Percentiles rank a stretch among this genome's conserved stretches.
phyloP scores from a whole-genome alignment of 345 rosid genomes.

The Acer yangbiense region DNA sequence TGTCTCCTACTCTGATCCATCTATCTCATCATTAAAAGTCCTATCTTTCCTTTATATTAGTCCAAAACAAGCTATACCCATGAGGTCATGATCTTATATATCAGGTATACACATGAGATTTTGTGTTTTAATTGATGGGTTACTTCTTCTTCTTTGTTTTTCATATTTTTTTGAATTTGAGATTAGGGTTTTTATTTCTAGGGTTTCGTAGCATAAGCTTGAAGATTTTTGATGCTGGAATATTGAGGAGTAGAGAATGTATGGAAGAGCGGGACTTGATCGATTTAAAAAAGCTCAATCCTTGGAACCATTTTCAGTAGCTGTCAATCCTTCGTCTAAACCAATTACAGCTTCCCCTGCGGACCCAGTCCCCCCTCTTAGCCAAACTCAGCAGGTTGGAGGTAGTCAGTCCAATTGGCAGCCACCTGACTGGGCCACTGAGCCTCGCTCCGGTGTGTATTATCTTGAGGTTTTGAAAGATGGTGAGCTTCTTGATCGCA shows the following conservation, averaged over 20 bases:
- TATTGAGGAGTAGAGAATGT: constrained; percentile 51
- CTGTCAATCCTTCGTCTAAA: constrained; percentile 46
- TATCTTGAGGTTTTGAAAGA: constrained; percentile 89
- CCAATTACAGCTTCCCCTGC: constrained; percentile 26
- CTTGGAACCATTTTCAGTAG: constrained; percentile 79
- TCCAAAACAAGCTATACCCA: neutral
- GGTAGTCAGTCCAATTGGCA: constrained; percentile 89
- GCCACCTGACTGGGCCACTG: constrained; percentile 95
- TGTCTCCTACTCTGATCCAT: neutral
- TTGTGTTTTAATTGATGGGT: neutral
- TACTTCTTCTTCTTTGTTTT: neutral
- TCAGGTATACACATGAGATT: neutral
- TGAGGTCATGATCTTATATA: neutral
- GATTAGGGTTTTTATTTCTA: constrained; percentile 14
- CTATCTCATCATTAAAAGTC: neutral
- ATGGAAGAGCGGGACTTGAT: constrained; percentile 87
- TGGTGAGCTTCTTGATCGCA: constrained; percentile 76
- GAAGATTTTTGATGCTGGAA: neutral
- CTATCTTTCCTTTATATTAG: neutral
- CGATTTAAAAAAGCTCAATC: constrained; percentile 91
- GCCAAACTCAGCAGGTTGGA: constrained; percentile 60
- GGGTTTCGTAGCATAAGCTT: constrained; percentile 7
- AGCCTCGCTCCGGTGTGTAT: constrained; percentile 85
- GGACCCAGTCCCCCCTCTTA: constrained; percentile 47
- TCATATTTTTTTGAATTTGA: neutral